Conservation (phyloP, 768 basidiomycete species). For the Piloderma croceum region DNA sequence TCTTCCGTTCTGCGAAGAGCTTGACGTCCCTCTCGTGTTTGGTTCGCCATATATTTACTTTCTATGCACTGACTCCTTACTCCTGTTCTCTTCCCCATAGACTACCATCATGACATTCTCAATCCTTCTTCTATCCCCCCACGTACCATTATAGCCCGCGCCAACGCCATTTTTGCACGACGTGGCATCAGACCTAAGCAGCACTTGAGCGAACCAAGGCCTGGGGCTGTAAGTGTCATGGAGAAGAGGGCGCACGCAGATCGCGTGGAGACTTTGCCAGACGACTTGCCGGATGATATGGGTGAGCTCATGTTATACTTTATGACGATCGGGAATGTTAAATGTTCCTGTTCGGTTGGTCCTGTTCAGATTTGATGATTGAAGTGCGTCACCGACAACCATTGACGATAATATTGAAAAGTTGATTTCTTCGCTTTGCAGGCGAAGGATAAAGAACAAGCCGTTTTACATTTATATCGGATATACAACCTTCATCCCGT, state of each 20-base stretch:
- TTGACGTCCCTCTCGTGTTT: constrained; percentile 68
- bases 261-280: constrained; percentile 65
- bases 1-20: constrained; percentile 79
- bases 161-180: constrained; percentile 66
- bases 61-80: constrained; percentile 25
- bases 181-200: constrained; percentile 87
- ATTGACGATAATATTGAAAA: neutral
- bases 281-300: constrained; percentile 61
- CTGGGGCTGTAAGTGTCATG: constrained; percentile 78
- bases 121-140: constrained; percentile 56
- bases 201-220: constrained; percentile 86
- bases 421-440: constrained; percentile 5
- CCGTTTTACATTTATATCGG: constrained; percentile 78
- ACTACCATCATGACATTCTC: constrained; percentile 82
- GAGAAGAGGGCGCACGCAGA: constrained; percentile 85
- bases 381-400: constrained; percentile 36
- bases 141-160: constrained; percentile 62
- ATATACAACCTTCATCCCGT: constrained; percentile 70
- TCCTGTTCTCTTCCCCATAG: constrained; percentile 34
- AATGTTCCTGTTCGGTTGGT: neutral
- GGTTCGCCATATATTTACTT: constrained; percentile 34
- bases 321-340: too few species aligned
- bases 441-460: constrained; percentile 92
- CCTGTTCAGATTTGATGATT: constrained; percentile 72
- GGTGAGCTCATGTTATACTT: constrained; percentile 43